These are phyloP conservation scores for Chaetothyriales sp. DNA, from an alignment of 2,329 filamentous ascomycete species.

Conservation along the genomic window DNA sequence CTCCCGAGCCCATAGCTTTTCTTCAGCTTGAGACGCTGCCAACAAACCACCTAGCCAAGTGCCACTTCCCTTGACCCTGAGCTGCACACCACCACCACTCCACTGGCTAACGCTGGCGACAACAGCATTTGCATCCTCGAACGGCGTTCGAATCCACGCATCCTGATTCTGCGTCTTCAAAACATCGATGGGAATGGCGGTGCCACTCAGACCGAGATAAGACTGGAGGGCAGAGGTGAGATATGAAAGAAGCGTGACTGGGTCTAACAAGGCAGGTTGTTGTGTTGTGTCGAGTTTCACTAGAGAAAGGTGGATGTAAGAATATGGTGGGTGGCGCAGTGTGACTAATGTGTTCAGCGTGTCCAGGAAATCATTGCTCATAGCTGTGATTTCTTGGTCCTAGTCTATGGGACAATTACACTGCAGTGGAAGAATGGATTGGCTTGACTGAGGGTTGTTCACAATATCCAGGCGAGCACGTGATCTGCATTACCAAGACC, in stretches of 20 bases:
- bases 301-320: conserved; percentile 21
- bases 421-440: not conserved
- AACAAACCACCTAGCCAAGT: conserved; percentile 16
- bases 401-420: not conserved
- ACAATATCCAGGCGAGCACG: no score
- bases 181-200: conserved; percentile 35
- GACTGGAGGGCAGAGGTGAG: conserved; percentile 34
- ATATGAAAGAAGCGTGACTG: conserved; percentile 34
- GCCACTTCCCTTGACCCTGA: conserved; percentile 10
- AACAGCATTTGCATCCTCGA: conserved; percentile 31
- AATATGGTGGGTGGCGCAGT: conserved; percentile 19
- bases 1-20: conserved; percentile 11
- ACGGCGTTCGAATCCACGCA: conserved; percentile 33
- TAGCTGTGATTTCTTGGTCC: not conserved
- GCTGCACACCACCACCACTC: conserved; percentile 16
- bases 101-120: conserved; percentile 34
- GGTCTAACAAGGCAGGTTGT: conserved; percentile 21
- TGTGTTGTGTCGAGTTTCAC: conserved; percentile 8
- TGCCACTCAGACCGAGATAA: conserved; percentile 34
- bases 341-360: conserved; percentile 9
- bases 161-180: conserved; percentile 24
- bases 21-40: conserved; percentile 2
- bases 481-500: no score
- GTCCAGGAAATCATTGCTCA: not conserved
- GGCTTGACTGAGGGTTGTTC: no score